A percentile compares a stretch with the other conserved stretches of the same genome.
Conservation (phyloP, 306 rosid species). For the Neltuma alba region DNA sequence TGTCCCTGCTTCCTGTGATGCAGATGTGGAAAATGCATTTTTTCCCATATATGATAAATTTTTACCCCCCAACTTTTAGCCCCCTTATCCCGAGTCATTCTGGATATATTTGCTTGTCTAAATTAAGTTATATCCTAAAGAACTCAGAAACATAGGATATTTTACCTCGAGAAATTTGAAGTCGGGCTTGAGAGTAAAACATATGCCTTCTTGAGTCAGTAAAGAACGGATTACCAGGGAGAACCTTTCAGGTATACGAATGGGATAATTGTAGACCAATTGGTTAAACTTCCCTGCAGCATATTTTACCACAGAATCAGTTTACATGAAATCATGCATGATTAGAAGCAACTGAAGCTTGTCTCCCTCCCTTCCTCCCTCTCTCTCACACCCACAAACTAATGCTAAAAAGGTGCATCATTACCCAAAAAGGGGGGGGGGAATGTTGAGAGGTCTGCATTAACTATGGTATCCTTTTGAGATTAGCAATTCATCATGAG, state of each 20-base stretch:
- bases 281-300: slow-evolving; percentile 93
- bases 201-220: slow-evolving; percentile 98
- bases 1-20: not conserved
- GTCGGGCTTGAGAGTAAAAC: slow-evolving; percentile 88
- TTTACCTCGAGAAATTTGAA: slow-evolving; percentile 98
- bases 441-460: slow-evolving; percentile 8
- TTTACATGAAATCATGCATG: slow-evolving; percentile 5
- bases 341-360: not conserved
- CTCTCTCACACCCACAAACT: not conserved
- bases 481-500: not conserved
- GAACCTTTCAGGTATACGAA: slow-evolving; percentile 97
- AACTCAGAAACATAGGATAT: slow-evolving; percentile 29
- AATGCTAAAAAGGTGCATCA: not conserved
- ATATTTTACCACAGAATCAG: slow-evolving; percentile 29
- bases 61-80: slow-evolving; percentile 20
- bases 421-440: not conserved
- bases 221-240: slow-evolving; percentile 95
- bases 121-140: slow-evolving; percentile 29
- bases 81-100: slow-evolving; percentile 14
- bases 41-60: slow-evolving; percentile 1
- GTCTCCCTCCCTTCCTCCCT: not conserved
- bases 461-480: not conserved
- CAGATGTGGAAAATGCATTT: not conserved
- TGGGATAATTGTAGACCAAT: slow-evolving; percentile 96
- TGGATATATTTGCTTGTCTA: not conserved